Evolutionary conservation across 768 basidiomycete species (phyloP).

Genomic region (Termitomyces sp.): DNA sequence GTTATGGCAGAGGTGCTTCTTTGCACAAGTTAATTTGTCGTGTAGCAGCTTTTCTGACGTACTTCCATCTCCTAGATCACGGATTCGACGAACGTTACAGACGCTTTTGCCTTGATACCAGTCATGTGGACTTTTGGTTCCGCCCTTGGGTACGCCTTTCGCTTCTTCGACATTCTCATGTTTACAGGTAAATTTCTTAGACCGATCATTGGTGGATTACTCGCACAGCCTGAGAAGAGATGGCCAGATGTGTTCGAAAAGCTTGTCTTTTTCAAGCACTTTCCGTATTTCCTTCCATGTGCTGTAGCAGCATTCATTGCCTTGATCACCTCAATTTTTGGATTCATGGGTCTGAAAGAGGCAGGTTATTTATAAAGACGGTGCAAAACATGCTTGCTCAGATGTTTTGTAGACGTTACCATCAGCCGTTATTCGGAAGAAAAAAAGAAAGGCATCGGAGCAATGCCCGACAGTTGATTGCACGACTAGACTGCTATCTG

Average conservation of each 20-base stretch:
- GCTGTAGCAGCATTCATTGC: slow-evolving; percentile 15
- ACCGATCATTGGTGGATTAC: slow-evolving; percentile 23
- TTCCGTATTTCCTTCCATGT: slow-evolving; percentile 32
- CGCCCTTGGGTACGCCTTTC: slow-evolving; percentile 17
- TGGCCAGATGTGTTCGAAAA: slow-evolving; percentile 24
- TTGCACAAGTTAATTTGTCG: not conserved
- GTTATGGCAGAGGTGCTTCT: slow-evolving; percentile 15
- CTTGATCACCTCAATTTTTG: slow-evolving; percentile 12
- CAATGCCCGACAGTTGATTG: slow-evolving; percentile 5
- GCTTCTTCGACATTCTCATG: not conserved
- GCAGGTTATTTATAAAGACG: slow-evolving; percentile 4
- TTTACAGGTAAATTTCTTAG: not conserved
- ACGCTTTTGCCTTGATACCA: slow-evolving; percentile 23
- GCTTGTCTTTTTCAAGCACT: slow-evolving; percentile 21
- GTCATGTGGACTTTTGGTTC: slow-evolving; percentile 22
- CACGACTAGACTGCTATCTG: slow-evolving; percentile 12
- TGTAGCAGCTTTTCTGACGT: not conserved
- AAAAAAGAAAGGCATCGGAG: slow-evolving; percentile 1
- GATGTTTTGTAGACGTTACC: slow-evolving; percentile 24
- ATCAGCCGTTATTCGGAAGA: slow-evolving; percentile 15
- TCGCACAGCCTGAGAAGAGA: slow-evolving; percentile 24
- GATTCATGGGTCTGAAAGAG: slow-evolving; percentile 22
- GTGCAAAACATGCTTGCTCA: not conserved
- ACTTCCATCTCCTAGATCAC: slow-evolving; percentile 15
- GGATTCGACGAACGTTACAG: slow-evolving; percentile 21